Evolutionary conservation across 2,329 filamentous ascomycete species (phyloP), one percentile per base, ranked within the genome.

Genomic region (Hypoxylon sp.): DNA sequence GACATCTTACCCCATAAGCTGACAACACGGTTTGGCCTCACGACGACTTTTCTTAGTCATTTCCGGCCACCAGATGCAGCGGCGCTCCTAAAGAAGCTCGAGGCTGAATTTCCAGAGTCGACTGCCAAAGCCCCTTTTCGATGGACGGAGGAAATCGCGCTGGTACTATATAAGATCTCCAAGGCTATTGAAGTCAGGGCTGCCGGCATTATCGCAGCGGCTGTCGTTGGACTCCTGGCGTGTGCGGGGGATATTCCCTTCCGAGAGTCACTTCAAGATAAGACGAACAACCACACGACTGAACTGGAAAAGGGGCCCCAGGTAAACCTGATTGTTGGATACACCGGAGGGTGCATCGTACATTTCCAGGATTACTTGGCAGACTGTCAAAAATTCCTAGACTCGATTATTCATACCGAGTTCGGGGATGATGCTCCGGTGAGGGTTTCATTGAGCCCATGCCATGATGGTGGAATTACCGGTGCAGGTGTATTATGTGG

Each of bases 301-400:
- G 37, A 65, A 35, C 37, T 19, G 8, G 39, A 65, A 35, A 37
- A 65, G 44, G 48, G 66, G 17, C 65, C 67, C 35, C 69, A 77
- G 65, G 73, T 81, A 67, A 90, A 93, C 72, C 78, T 95, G 31
- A 89, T 93, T 1, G 91, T 94, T 21, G 92, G 92, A 0, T 94
- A 93, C 76, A 93, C 92, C 0, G 92, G 92, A 32, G 91, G 92
- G 6, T 93, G 92, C 75, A 94, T 94, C 65, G 87, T 89, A n/a
- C 89, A 92, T 74, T 93, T 93, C 74, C 92, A 92, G 52, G 86
- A 92, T 72, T 94, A 93, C 79, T 82, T 92, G 46, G 80, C 82
- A 48, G 90, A 91, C 73, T 93, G 91, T 70, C 91, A 94, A 77
- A 75, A 80, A 13, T 92, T 92, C 75, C 84, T 94, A 54, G 89